Base-by-base conservation (phyloP, 2,329 filamentous ascomycete genomes). In the Stagonosporopsis rhizophila region DNA sequence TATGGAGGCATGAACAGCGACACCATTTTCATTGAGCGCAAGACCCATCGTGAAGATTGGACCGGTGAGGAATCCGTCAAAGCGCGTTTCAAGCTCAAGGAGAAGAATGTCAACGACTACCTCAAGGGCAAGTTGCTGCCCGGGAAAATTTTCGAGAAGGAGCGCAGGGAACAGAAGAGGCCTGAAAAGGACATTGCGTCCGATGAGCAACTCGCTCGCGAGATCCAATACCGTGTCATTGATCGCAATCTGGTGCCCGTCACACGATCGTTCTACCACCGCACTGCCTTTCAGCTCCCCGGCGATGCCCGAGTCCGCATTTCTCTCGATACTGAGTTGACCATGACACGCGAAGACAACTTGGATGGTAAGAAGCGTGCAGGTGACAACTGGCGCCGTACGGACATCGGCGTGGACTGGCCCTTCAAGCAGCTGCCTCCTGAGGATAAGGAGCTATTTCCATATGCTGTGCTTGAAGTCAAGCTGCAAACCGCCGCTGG, bases 11-110 rank as follows among this genome's bases (percentile, higher is more conserved):
- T 99, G 94, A 87, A 95, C 68, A 92, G 83, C 49, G 93, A 98
- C 72, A 95, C 91, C 51, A 96, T 98, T 54, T 99, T 98, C 71
- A 89, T 99, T 22, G 95, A 99, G 81, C 87, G 95, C 60, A 99
- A 99, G 80, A 99, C 95, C 0, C 95, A 99, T 80, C 89, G 95
- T 35, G 95, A 99, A 77, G 95, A 99, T 76, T 99, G 95, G 95
- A 99, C 95, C 0, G 95, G 95, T 56, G 95, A 99, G 76, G 96
- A 98, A 80, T 98, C 94, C 1, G 95, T 99, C 79, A 99, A 99
- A 81, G 94, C 95, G 39, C 90, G 95, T 39, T 99, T 99, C 72
- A 85, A 90, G 8, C 83, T 95, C 62, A 98, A 99, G 81, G 95
- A 99, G 80, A 99, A 99, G 83, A 91, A 97, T 61, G 89, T 99